Conservation (phyloP, 768 basidiomycete species). For the Podaxis sp. region DNA sequence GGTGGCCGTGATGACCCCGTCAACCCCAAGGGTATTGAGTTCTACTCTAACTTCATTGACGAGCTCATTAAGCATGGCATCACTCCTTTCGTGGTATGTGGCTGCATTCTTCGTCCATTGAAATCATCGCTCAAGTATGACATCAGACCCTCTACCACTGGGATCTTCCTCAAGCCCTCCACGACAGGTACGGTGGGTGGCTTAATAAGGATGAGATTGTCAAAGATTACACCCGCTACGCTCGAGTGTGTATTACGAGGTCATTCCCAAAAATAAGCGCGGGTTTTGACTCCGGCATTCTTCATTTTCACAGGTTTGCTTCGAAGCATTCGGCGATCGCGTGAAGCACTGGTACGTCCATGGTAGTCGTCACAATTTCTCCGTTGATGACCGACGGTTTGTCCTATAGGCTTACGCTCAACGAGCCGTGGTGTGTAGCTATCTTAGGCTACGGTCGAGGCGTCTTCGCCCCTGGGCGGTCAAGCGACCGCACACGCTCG, state of each 20-base stretch:
- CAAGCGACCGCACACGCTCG: conserved; percentile 60
- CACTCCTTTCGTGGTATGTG: conserved; percentile 63
- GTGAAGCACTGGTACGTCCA: conserved; percentile 68
- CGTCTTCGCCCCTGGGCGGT: conserved; percentile 70
- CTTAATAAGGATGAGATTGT: conserved; percentile 69
- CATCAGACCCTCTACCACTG: conserved; percentile 70
- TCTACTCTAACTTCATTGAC: conserved; percentile 72
- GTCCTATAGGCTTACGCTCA: conserved; percentile 60
- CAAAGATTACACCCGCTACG: conserved; percentile 63
- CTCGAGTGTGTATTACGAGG: conserved; percentile 38
- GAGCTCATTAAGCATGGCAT: conserved; percentile 62
- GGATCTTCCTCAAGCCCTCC: conserved; percentile 76
- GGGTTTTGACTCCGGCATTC: conserved; percentile 13
- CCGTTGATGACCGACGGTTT: conserved; percentile 20
- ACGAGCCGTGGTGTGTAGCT: conserved; percentile 75
- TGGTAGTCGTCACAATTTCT: conserved; percentile 16
- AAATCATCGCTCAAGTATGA: neutral
- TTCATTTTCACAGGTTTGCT: conserved; percentile 52
- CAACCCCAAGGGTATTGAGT: conserved; percentile 67
- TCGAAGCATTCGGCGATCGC: conserved; percentile 71
- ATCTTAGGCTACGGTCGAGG: conserved; percentile 71
- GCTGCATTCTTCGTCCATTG: neutral
- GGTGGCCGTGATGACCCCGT: conserved; percentile 73
- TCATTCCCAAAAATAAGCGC: conserved; percentile 16
- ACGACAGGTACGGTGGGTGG: conserved; percentile 77